Conservation (phyloP, 2,329 filamentous ascomycete species). For the Aspergillus latus region DNA sequence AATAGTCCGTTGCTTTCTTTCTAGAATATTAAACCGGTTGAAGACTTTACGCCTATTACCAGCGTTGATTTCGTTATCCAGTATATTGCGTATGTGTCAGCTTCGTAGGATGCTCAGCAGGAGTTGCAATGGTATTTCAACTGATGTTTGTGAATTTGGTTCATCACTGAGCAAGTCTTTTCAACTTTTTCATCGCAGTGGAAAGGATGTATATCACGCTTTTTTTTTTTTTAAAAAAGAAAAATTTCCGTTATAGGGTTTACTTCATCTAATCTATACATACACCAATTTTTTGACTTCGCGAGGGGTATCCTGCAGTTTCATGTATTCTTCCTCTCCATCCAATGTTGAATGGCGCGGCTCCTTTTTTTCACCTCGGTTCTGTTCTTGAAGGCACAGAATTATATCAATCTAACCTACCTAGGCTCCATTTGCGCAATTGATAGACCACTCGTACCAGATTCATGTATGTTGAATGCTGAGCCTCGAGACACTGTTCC, state of each 20-base stretch:
- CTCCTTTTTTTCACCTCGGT: neutral
- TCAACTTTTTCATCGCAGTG: too few species aligned
- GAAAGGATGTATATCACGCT: too few species aligned
- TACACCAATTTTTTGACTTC: neutral
- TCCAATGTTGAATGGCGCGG: constrained; percentile 12
- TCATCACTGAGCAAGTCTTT: too few species aligned
- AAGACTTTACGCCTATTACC: neutral
- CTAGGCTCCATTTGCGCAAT: neutral
- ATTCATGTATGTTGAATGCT: constrained; percentile 33
- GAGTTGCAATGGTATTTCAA: neutral
- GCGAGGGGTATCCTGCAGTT: neutral
- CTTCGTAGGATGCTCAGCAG: neutral
- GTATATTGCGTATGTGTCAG: too few species aligned
- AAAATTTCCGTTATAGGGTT: too few species aligned
- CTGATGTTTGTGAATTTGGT: too few species aligned
- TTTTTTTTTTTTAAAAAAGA: too few species aligned
- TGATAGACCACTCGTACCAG: neutral
- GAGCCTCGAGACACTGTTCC: neutral
- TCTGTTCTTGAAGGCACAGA: neutral
- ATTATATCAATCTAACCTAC: neutral
- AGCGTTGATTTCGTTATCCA: neutral
- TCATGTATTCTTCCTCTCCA: neutral
- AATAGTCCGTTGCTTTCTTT: neutral
- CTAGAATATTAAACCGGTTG: neutral
- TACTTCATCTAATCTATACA: too few species aligned